Evolutionary conservation across 768 basidiomycete genomes (phyloP).

Genomic region (Amanita fuliginea): DNA sequence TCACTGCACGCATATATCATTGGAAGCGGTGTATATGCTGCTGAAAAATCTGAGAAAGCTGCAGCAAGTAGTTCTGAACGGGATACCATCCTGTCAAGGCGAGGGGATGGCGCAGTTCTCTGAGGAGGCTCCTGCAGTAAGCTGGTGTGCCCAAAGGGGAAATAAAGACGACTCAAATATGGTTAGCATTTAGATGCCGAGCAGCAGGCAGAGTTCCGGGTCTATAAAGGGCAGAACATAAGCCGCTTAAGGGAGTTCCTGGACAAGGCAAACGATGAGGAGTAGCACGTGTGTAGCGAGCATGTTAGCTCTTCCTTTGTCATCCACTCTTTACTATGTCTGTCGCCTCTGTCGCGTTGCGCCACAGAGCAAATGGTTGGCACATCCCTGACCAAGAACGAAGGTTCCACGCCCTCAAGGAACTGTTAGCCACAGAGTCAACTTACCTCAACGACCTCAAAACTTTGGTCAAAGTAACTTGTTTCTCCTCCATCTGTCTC

Average conservation of each 20-base stretch:
- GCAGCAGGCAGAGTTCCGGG: slow-evolving; percentile 65
- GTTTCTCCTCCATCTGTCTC: background rate
- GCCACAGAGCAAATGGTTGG: background rate
- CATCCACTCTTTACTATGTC: background rate
- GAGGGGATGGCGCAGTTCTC: slow-evolving; percentile 71
- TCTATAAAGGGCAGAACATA: slow-evolving; percentile 67
- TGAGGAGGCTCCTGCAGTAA: slow-evolving; percentile 51
- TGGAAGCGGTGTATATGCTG: slow-evolving; percentile 65
- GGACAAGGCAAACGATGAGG: slow-evolving; percentile 49
- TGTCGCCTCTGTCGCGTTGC: no score
- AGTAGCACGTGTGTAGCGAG: slow-evolving; percentile 24
- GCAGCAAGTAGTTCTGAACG: slow-evolving; percentile 71
- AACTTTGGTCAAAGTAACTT: slow-evolving; percentile 56
- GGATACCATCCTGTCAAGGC: slow-evolving; percentile 62
- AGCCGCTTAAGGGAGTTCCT: slow-evolving; percentile 52
- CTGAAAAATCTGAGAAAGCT: slow-evolving; percentile 48
- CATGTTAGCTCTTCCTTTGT: no score
- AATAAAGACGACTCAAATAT: background rate
- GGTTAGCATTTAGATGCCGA: slow-evolving; percentile 50
- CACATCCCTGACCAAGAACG: no score
- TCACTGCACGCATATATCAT: slow-evolving; percentile 73
- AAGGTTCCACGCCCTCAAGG: slow-evolving; percentile 68
- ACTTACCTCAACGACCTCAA: slow-evolving; percentile 74
- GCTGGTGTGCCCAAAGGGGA: slow-evolving; percentile 13
- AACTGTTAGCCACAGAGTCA: slow-evolving; percentile 77